Base-by-base conservation (phyloP, 2,329 filamentous ascomycete species). In the Claviceps capensis region DNA sequence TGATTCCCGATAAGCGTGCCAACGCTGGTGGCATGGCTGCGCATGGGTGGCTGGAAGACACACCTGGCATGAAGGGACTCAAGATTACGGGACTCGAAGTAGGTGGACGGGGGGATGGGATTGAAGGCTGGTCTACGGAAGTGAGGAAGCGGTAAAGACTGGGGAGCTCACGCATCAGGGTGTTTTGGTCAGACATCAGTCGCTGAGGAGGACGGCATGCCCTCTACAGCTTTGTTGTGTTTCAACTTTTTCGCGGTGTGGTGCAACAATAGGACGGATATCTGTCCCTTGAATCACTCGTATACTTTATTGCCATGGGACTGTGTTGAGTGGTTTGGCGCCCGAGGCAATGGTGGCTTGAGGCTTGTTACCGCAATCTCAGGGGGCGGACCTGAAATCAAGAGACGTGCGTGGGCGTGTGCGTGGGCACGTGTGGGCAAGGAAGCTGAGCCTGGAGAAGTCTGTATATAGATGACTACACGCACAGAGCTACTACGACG, bases 11-110 rank as follows among this genome's bases (percentile, higher is more conserved):
- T 54, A 86, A 88, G 68, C 77, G 93, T 42, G 93, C 93, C 11
- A 98, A 97, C 64, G 93, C 93, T 1, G 93, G 93, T 38, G 93
- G 93, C 5, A 97, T 97, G 93, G 83, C 86, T 4, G 83, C 85
- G 6, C 88, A 95, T 60, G 66, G 73, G 5, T 97, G 91, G 78
- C 69, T 97, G 58, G 81, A 86, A 55, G 86, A 89, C 58, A 90
- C 90, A 3, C 83, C 85, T 37, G 91, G 90, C 7, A 97, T 98
- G 90, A 83, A 90, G 61, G 79, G 77, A 11, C 70, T 91, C 52
- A 82, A 79, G 65, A 76, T 96, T 55, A 81, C 85, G 16, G 78
- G 77, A 0, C 75, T 96, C 36, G 72, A 82, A 47, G 86, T 94
- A 1, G 89, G 89, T 6, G 88, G 83, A 57, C 82, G 82, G 53